These are phyloP conservation scores for Basidiobolus meristosporus DNA, from an alignment of 371 early-diverging fungal genomes.

Conservation along the genomic window DNA sequence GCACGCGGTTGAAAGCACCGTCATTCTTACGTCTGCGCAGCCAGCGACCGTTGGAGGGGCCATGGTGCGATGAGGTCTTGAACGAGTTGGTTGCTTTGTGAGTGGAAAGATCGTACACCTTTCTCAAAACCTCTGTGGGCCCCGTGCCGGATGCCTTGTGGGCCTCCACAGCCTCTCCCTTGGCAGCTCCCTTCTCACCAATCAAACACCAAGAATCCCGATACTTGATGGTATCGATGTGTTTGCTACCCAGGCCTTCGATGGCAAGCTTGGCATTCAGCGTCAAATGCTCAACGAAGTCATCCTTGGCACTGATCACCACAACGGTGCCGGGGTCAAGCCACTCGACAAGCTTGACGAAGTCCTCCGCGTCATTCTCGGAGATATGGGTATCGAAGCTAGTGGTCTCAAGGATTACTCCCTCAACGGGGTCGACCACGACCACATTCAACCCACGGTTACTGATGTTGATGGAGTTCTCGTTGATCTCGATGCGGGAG, in stretches of 20 bases:
- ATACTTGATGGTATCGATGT: slow-evolving; percentile 29
- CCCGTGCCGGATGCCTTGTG: neutral
- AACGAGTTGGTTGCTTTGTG: too few species aligned
- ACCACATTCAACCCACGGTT: slow-evolving; percentile 62
- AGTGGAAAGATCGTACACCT: too few species aligned
- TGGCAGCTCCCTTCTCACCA: slow-evolving; percentile 30
- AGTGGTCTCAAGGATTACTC: slow-evolving; percentile 36
- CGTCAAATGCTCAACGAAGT: slow-evolving; percentile 41
- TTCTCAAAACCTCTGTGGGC: neutral
- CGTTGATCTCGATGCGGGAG: slow-evolving; percentile 45
- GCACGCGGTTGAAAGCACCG: slow-evolving; percentile 69
- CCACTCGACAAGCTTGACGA: slow-evolving; percentile 39
- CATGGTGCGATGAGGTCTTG: too few species aligned
- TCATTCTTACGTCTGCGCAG: slow-evolving; percentile 60
- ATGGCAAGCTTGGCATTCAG: slow-evolving; percentile 26
- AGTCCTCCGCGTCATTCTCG: slow-evolving; percentile 40
- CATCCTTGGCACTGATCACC: slow-evolving; percentile 47
- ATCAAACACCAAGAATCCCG: slow-evolving; percentile 72
- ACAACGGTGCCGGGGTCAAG: slow-evolving; percentile 42
- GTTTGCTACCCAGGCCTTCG: slow-evolving; percentile 36
- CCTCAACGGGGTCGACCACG: slow-evolving; percentile 44
- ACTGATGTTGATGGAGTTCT: slow-evolving; percentile 23
- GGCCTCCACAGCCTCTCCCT: neutral
- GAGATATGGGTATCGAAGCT: slow-evolving; percentile 64
- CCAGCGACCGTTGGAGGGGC: slow-evolving; percentile 51